Percentiles rank a stretch among this genome's conserved stretches.
Conservation (phyloP, 768 basidiomycete genomes). For the Mycena vulgaris region DNA sequence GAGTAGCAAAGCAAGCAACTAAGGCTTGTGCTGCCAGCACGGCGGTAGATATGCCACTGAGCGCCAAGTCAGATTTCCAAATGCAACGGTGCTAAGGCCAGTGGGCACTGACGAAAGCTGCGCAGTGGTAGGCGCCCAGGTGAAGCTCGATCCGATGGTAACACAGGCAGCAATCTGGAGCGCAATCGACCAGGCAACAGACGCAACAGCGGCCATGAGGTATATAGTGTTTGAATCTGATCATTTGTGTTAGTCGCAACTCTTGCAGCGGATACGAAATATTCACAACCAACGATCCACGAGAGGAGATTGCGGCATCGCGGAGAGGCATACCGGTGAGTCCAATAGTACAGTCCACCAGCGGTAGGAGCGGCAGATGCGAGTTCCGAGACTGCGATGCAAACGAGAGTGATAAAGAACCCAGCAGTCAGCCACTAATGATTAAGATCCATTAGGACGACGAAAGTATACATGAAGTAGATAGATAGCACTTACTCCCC, state of each 20-base stretch:
- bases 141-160: slow-evolving; percentile 48
- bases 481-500: slow-evolving; percentile 57
- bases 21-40: slow-evolving; percentile 65
- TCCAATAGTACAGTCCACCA: slow-evolving; percentile 75
- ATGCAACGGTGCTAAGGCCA: slow-evolving; percentile 9
- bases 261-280: neutral
- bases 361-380: slow-evolving; percentile 67
- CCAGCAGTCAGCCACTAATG: slow-evolving; percentile 61
- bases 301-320: slow-evolving; percentile 67
- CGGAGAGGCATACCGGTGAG: slow-evolving; percentile 66
- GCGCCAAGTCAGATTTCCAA: slow-evolving; percentile 7
- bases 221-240: slow-evolving; percentile 68
- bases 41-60: slow-evolving; percentile 66
- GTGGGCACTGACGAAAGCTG: slow-evolving; percentile 45
- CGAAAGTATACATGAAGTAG: slow-evolving; percentile 6
- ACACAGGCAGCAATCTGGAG: slow-evolving; percentile 64
- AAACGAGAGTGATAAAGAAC: slow-evolving; percentile 63
- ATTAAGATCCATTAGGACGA: slow-evolving; percentile 42
- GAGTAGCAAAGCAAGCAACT: neutral
- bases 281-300: slow-evolving; percentile 76
- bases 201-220: slow-evolving; percentile 56
- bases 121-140: slow-evolving; percentile 41
- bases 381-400: slow-evolving; percentile 65
- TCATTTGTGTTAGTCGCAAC: neutral
- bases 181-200: slow-evolving; percentile 65